Base-by-base conservation (phyloP, 1,284 basidiomycete genomes). In the Paramarasmius palmivorus region DNA sequence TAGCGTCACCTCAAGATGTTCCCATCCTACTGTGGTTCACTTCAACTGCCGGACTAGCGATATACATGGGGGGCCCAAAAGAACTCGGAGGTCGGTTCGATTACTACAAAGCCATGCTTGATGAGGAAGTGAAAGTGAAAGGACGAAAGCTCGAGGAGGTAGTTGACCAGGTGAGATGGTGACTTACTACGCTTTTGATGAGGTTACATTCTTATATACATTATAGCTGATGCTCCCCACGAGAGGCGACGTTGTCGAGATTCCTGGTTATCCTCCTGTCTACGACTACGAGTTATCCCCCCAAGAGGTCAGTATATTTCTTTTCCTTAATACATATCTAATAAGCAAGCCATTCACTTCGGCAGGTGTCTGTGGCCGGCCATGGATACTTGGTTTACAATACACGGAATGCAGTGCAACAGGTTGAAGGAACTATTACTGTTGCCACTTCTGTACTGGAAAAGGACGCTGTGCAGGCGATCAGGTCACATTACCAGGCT, bases 11-110 rank as follows among this genome's bases (percentile, higher is more conserved):
- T 39, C n/a, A 49, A 8, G 23, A 34, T 17, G 23, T 52, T 34
- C 54, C 54, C 10, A 56, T 56, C 22, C 19, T 56, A 10, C 19
- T 45, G 9, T 56, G 54, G 54, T n/a, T 52, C 23, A 23, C 54
- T 7, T 44, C 17, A 2, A 23, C 49, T 17, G 36, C 39, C n/a
- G 54, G 45, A 10, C n/a, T 50, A 19, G 14, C 35, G 19, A 29
- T 52, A 20, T 14, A 14, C 5, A 9, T 52, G 15, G 48, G 29
- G 25, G 50, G 54, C 1, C 54, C 54, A 15, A 25, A 26, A 29
- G 37, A 46, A 6, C n/a, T 51, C 14, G 50, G 50, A 5, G 50
- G 50, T 19, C 26, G 10, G 3, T 15, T 26, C 6, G 20, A 42
- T 38, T 10, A 49, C 7, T 36, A 40, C 6, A 49, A 29, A n/a